These are phyloP conservation scores for Aegilops bicornis DNA, from an alignment of 176 grass and related monocot species.

Conservation along the genomic window DNA sequence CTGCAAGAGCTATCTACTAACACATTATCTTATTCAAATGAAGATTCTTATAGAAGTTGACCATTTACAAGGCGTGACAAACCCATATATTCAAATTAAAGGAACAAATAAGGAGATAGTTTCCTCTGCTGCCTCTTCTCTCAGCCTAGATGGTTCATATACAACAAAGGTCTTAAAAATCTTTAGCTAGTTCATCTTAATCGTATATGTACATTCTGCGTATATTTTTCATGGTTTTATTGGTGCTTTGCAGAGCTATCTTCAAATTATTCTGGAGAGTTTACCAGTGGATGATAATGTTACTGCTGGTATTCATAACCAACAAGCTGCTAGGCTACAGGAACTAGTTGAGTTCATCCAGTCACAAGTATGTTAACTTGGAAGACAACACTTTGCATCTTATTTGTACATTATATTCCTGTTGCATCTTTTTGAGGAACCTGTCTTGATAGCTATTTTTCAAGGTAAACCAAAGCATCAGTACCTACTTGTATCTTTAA, in stretches of 20 bases:
- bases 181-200: conserved; percentile 23
- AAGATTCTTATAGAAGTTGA: conserved; percentile 99
- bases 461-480: conserved; percentile 10
- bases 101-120: conserved; percentile 91
- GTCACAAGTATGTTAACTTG: conserved; percentile 65
- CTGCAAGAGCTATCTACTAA: conserved; percentile 22
- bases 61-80: conserved; percentile 74
- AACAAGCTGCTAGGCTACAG: conserved; percentile 86
- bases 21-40: conserved; percentile 22
- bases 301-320: conserved; percentile 70
- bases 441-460: conserved; percentile 7
- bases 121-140: conserved; percentile 69
- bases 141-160: conserved; percentile 85
- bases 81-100: conserved; percentile 96
- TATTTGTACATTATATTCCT: conserved; percentile 17
- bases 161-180: conserved; percentile 80
- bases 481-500: background rate
- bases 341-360: conserved; percentile 97
- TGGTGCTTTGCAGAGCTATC: conserved; percentile 68
- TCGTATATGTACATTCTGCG: background rate
- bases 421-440: background rate
- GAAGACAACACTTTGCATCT: background rate
- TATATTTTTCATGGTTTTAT: conserved; percentile 27
- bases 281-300: conserved; percentile 67
- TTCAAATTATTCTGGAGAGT: conserved; percentile 96